These are phyloP conservation scores for Pezicula carpinea DNA, from an alignment of 2,329 filamentous ascomycete species.

Conservation along the genomic window DNA sequence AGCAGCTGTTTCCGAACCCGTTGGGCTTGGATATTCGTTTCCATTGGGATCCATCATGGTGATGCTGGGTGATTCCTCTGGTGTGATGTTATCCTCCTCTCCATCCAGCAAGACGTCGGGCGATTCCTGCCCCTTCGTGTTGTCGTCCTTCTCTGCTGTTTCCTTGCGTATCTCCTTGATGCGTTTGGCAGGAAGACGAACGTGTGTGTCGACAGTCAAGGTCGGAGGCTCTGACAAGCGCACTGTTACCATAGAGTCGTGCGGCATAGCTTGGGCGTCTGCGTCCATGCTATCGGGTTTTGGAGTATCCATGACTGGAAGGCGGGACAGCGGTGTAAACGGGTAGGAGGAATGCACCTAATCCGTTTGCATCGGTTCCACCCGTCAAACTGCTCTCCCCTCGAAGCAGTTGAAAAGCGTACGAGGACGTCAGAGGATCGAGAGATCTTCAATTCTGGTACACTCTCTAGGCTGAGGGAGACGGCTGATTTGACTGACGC, in stretches of 20 bases:
- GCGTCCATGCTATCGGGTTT: not conserved
- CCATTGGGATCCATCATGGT: constrained; percentile 26
- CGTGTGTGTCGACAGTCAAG: constrained; percentile 46
- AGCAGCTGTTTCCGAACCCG: constrained; percentile 18
- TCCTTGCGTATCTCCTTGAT: constrained; percentile 20
- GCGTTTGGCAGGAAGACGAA: constrained; percentile 26
- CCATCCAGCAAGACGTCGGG: constrained; percentile 10
- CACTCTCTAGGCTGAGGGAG: not conserved
- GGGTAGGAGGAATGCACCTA: constrained; percentile 1
- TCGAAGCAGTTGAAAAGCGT: not conserved
- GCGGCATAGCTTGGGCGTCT: constrained; percentile 19
- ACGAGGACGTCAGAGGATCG: not conserved
- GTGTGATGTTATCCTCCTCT: constrained; percentile 6
- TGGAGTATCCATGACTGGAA: not conserved
- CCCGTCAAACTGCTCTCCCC: not conserved
- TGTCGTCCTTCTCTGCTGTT: constrained; percentile 19
- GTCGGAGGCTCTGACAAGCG: constrained; percentile 61
- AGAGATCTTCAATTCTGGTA: not conserved
- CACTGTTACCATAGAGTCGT: constrained; percentile 76
- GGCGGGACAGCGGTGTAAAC: not conserved
- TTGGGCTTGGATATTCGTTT: constrained; percentile 19
- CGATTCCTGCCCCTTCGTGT: not conserved
- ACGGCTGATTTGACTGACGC: not conserved
- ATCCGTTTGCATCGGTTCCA: not conserved
- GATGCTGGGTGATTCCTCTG: constrained; percentile 22